Conservation (phyloP, 2,329 filamentous ascomycete genomes). For the Aureobasidium subglaciale region DNA sequence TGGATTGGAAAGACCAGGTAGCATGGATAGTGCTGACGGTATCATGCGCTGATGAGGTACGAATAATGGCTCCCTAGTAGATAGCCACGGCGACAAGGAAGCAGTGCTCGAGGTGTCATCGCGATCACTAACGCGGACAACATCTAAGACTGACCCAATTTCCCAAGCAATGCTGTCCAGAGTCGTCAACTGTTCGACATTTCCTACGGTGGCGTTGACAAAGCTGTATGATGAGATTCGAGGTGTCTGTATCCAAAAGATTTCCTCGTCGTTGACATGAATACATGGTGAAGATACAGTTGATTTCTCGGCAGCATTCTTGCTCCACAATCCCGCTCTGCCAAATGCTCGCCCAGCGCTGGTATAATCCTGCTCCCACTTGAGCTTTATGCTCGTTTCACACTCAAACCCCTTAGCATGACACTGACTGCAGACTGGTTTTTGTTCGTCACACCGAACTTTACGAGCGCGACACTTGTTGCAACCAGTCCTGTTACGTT, state of each 20-base stretch:
- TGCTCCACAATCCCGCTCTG: slow-evolving; percentile 35
- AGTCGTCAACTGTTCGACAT: slow-evolving; percentile 14
- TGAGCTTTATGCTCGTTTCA: slow-evolving; percentile 24
- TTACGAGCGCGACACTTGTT: slow-evolving; percentile 35
- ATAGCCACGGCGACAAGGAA: slow-evolving; percentile 15
- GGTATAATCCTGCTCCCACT: slow-evolving; percentile 33
- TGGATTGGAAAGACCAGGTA: slow-evolving; percentile 26
- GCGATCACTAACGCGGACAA: not conserved
- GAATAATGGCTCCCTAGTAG: slow-evolving; percentile 19
- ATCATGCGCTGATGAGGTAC: not conserved
- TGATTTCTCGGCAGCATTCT: slow-evolving; percentile 16
- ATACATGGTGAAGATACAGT: slow-evolving; percentile 14
- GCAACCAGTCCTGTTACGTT: slow-evolving; percentile 34
- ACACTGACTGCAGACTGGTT: slow-evolving; percentile 33
- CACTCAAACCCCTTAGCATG: slow-evolving; percentile 30
- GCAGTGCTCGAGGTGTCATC: slow-evolving; percentile 9
- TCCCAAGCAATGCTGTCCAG: slow-evolving; percentile 4
- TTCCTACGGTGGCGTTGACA: slow-evolving; percentile 19
- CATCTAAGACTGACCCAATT: not conserved
- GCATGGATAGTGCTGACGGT: slow-evolving; percentile 18
- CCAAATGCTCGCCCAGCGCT: slow-evolving; percentile 38
- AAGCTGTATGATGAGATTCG: slow-evolving; percentile 22
- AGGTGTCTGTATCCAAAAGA: slow-evolving; percentile 20
- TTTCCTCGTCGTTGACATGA: slow-evolving; percentile 12
- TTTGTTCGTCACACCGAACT: slow-evolving; percentile 35